A percentile compares a stretch with the other conserved stretches of the same genome.
These are phyloP conservation scores for Geranium incanum DNA, from an alignment of 441 rosid species.

Conservation along the genomic window DNA sequence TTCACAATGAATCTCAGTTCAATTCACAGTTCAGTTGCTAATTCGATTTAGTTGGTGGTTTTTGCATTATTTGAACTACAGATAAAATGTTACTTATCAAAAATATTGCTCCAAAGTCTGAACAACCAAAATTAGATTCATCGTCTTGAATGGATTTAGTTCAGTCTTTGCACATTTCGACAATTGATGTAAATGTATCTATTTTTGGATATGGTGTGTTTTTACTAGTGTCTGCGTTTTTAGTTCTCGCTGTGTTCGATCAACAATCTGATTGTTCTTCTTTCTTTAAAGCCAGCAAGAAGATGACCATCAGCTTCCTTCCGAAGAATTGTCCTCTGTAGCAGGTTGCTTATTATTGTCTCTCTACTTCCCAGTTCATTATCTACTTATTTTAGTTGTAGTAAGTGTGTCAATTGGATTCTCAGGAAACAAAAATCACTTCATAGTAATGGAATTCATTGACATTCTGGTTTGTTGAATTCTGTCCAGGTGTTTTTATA, in stretches of 20 bases:
- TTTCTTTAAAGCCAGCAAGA: conserved; percentile 48
- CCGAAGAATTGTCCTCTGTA: conserved; percentile 40
- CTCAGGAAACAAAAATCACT: not conserved
- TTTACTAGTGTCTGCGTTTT: not conserved
- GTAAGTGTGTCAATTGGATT: not conserved
- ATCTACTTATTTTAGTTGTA: not conserved
- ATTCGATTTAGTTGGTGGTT: not conserved
- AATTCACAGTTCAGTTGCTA: not conserved
- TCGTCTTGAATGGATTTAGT: not conserved
- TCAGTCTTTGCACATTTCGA: not conserved
- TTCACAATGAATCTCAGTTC: no score
- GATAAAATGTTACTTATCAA: not conserved
- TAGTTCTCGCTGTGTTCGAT: conserved; percentile 18
- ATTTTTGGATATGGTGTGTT: not conserved
- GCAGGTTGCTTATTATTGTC: conserved; percentile 45
- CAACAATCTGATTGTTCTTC: conserved; percentile 31
- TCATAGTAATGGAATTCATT: not conserved
- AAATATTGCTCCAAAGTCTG: not conserved
- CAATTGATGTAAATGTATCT: not conserved
- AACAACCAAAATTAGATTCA: not conserved
- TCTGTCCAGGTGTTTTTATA: not conserved
- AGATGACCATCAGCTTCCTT: conserved; percentile 40
- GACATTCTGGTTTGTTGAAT: not conserved
- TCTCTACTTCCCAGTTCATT: not conserved
- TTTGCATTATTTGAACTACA: not conserved